phyloP scores from a whole-genome alignment of 805 yeast species.

The Komagataella phaffii region DNA sequence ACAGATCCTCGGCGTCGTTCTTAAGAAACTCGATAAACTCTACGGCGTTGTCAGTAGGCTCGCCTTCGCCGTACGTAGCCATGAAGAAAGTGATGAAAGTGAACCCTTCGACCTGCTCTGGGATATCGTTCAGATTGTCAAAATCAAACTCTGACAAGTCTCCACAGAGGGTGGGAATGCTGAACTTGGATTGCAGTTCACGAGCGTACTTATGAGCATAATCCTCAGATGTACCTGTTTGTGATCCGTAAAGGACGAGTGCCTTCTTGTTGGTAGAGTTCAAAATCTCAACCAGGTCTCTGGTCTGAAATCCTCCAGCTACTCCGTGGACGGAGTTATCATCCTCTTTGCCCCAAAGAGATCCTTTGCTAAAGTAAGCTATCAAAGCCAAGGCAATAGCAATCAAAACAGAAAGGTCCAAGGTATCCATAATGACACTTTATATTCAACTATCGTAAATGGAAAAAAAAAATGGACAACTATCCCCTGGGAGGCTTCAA shows the following conservation, averaged over 20 bases:
- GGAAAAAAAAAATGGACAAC: background rate
- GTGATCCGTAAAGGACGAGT: constrained; percentile 82
- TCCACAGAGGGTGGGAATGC: constrained; percentile 70
- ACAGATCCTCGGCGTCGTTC: constrained; percentile 39
- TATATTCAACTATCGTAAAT: background rate
- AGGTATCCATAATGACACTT: constrained; percentile 32
- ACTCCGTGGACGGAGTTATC: constrained; percentile 15
- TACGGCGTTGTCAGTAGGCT: constrained; percentile 91
- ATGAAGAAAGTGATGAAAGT: constrained; percentile 43
- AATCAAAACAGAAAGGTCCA: constrained; percentile 57
- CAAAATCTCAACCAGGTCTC: constrained; percentile 48
- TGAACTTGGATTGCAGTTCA: constrained; percentile 73
- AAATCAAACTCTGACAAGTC: constrained; percentile 84
- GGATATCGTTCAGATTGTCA: constrained; percentile 57
- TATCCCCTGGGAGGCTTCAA: background rate
- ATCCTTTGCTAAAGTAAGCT: constrained; percentile 56
- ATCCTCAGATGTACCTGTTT: constrained; percentile 98
- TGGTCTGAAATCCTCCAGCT: constrained; percentile 25
- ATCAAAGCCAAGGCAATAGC: constrained; percentile 53
- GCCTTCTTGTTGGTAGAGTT: constrained; percentile 56
- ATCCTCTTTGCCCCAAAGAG: constrained; percentile 28
- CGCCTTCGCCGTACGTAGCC: constrained; percentile 98
- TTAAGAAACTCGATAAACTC: constrained; percentile 62
- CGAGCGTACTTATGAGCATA: constrained; percentile 84
- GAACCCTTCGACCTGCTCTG: constrained; percentile 45